A percentile compares a stretch with the other conserved stretches of the same genome.
Evolutionary conservation across 1,284 basidiomycete species (phyloP).

Genomic region (Rhodotorula sp.): DNA sequence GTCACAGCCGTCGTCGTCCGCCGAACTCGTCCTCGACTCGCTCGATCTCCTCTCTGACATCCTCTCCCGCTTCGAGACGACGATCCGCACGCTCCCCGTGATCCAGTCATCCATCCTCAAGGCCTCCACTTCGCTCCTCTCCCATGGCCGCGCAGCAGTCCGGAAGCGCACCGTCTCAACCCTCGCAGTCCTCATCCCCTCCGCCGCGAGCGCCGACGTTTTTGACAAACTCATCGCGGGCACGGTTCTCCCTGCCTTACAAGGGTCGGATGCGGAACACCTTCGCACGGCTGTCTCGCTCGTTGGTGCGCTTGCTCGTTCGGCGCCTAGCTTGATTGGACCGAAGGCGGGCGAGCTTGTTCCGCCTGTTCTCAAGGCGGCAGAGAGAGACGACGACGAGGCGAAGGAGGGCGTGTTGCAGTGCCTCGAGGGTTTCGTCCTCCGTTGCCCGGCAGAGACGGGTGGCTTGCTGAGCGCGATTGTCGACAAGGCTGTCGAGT

Average conservation of each 20-base stretch:
- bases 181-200: slow-evolving; percentile 50
- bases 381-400: slow-evolving; percentile 72
- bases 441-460: slow-evolving; percentile 79
- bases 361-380: slow-evolving; percentile 66
- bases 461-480: slow-evolving; percentile 69
- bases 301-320: slow-evolving; percentile 67
- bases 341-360: slow-evolving; percentile 62
- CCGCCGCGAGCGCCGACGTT: slow-evolving; percentile 13
- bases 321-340: slow-evolving; percentile 62
- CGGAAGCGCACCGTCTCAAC: slow-evolving; percentile 86
- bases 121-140: slow-evolving; percentile 72
- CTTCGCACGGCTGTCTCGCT: slow-evolving; percentile 76
- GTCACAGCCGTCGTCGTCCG: slow-evolving; percentile 68
- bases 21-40: slow-evolving; percentile 82
- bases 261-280: slow-evolving; percentile 56
- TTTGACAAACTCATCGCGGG: slow-evolving; percentile 18
- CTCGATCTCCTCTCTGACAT: slow-evolving; percentile 88
- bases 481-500: slow-evolving; percentile 61
- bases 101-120: slow-evolving; percentile 61
- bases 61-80: slow-evolving; percentile 75
- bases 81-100: slow-evolving; percentile 50
- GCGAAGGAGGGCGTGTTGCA: slow-evolving; percentile 70
- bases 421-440: slow-evolving; percentile 78
- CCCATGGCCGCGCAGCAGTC: slow-evolving; percentile 73
- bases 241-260: slow-evolving; percentile 24